Base-by-base conservation (phyloP, 305 asterid species). In the Fraxinus dipetala region DNA sequence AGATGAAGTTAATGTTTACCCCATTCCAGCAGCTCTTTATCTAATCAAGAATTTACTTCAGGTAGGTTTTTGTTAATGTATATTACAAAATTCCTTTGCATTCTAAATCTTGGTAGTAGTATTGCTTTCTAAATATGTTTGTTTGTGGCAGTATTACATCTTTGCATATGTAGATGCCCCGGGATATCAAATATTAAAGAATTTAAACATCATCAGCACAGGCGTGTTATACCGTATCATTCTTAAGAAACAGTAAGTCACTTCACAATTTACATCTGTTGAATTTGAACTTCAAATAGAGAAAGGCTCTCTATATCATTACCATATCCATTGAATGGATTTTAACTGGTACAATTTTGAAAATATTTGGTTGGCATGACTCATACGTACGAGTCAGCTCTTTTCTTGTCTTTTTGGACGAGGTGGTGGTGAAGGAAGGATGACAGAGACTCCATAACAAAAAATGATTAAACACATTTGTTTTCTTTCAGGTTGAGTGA, bases 81-180 rank as follows among this genome's bases (percentile, higher is more conserved):
- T 82, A 74, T 73, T 79, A 36, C 76, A 76, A 72, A 7, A 69
- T 45, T 56, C 67, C 32, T 24, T 36, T 20, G 16, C 16, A 34
- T 51, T 83, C 59, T 72, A 65, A 77, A 10, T 38, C 54, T 77
- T 59, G 83, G 32, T 75, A 32, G 43, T 56, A 28, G 59, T 43
- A 79, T 82, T 80, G 76, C 20, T 85, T 83, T 78, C 76, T 86
- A 84, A 75, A 79, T 36, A 54, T 77, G 72, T 85, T 76, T 79
- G 18, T 81, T 82, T 86, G 78, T 84, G 78, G 93, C 98, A 96
- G 99, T 96, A 96, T 88, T 94, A 93, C 90, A 96, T 94, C 81
- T 94, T 96, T 90, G 95, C 95, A 36, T 96, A 96, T 81, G 99
- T 96, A 67, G 99, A 96, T 92, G 99, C 99, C 87, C 99, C 99